These are phyloP conservation scores for Beta macrorhiza DNA, from an alignment of 179 eudicot genomes.

Conservation along the genomic window DNA sequence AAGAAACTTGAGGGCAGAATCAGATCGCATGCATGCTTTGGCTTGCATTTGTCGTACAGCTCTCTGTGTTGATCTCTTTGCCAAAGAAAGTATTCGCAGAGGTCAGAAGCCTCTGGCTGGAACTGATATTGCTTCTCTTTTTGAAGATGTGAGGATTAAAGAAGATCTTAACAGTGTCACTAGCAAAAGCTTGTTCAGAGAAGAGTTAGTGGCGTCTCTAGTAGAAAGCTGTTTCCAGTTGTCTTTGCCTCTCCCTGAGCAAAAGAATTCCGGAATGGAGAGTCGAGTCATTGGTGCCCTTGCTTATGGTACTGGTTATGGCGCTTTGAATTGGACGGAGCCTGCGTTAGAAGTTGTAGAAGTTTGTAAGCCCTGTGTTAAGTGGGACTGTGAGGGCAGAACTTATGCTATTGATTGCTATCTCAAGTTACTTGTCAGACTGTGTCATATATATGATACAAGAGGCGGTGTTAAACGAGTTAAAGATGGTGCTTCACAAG, in stretches of 20 bases:
- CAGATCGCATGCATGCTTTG: conserved; percentile 99
- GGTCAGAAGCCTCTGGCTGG: conserved; percentile 97
- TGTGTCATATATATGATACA: conserved; percentile 96
- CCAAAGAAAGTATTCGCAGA: conserved; percentile 91
- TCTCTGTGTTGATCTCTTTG: conserved; percentile 95
- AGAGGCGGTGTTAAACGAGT: conserved; percentile 96
- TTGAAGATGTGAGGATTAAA: conserved; percentile 78
- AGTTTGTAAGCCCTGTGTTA: conserved; percentile 96
- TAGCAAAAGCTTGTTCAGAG: conserved; percentile 90
- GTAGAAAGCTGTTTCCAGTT: conserved; percentile 98
- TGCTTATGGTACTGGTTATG: conserved; percentile 99
- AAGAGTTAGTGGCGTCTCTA: conserved; percentile 90
- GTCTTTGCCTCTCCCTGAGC: conserved; percentile 95
- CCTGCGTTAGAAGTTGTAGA: conserved; percentile 98
- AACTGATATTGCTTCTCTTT: conserved; percentile 90
- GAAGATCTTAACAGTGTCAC: conserved; percentile 82
- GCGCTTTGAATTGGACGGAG: conserved; percentile 97
- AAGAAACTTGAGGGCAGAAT: conserved; percentile 96
- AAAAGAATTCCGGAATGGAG: conserved; percentile 89
- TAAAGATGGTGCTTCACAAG: conserved; percentile 98
- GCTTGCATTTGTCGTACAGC: conserved; percentile 98
- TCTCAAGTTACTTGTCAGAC: conserved; percentile 87
- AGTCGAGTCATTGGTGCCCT: conserved; percentile 98
- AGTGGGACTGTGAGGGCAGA: conserved; percentile 98
- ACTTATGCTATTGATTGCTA: conserved; percentile 98